These are phyloP conservation scores for Antarctomyces pellizariae DNA, from an alignment of 495 filamentous ascomycete genomes.

Conservation along the genomic window DNA sequence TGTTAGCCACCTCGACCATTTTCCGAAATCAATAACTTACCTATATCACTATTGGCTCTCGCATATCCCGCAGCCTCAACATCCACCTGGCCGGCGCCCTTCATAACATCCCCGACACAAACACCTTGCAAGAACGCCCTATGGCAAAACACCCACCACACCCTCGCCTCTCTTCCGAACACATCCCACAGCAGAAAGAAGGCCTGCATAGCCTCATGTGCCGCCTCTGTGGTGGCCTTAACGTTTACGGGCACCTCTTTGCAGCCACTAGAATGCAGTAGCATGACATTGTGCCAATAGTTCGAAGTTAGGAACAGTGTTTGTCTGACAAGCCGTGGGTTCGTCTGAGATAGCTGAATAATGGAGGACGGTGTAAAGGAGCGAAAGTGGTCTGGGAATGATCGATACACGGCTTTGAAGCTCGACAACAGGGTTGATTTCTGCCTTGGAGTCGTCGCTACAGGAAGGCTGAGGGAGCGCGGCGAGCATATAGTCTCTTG, in stretches of 20 bases:
- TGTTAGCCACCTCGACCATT: constrained; percentile 3
- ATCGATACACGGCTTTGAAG: constrained; percentile 35
- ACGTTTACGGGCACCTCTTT: constrained; percentile 36
- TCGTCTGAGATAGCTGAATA: constrained; percentile 20
- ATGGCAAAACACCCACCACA: constrained; percentile 63
- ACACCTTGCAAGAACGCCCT: constrained; percentile 45
- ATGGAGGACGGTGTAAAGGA: constrained; percentile 32
- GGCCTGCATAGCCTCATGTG: constrained; percentile 23
- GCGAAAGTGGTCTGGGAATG: constrained; percentile 37
- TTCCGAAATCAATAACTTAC: constrained; percentile 14
- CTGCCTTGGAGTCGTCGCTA: constrained; percentile 31
- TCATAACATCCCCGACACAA: constrained; percentile 21
- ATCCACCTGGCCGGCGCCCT: constrained; percentile 2
- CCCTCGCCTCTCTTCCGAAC: constrained; percentile 38
- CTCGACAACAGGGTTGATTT: constrained; percentile 34
- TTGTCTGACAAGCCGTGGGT: constrained; percentile 37
- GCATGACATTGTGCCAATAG: constrained; percentile 54
- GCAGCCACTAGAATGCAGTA: constrained; percentile 37
- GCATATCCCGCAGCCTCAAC: constrained; percentile 27
- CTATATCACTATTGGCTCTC: constrained; percentile 29
- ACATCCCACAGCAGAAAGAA: constrained; percentile 43
- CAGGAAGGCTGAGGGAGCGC: constrained; percentile 37
- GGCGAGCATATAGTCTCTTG: constrained; percentile 44
- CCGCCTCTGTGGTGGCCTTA: constrained; percentile 40
- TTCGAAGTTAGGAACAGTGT: constrained; percentile 45